A percentile compares a stretch with the other conserved stretches of the same genome.
These are phyloP conservation scores for Umbellularia californica DNA, from an alignment of 164 flowering plant species.

Conservation along the genomic window DNA sequence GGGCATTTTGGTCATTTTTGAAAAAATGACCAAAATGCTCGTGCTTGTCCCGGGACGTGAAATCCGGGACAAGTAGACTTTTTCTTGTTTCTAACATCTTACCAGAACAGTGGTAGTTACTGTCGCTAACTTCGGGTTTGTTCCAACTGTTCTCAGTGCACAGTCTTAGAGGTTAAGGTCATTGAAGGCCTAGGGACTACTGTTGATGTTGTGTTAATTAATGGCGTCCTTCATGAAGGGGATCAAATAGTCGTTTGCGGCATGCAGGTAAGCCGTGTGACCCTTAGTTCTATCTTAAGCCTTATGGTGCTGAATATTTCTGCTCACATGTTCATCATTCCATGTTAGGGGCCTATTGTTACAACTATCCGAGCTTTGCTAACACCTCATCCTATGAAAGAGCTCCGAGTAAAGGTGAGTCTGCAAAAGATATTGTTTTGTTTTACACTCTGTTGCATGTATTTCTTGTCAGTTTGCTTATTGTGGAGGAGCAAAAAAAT, in stretches of 20 bases:
- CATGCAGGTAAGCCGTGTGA: conserved; percentile 58
- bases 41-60: too few species aligned
- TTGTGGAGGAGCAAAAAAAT: not conserved
- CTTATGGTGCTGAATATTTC: not conserved
- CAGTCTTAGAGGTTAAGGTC: conserved; percentile 98
- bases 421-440: not conserved
- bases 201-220: conserved; percentile 93
- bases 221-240: conserved; percentile 95
- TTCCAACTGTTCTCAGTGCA: conserved; percentile 54
- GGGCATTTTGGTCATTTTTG: too few species aligned
- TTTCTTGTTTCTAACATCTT: too few species aligned
- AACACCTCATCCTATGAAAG: conserved; percentile 99
- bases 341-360: conserved; percentile 80
- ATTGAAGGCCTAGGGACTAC: conserved; percentile 97
- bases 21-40: too few species aligned
- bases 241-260: conserved; percentile 99
- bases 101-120: too few species aligned
- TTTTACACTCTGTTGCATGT: not conserved
- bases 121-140: not conserved
- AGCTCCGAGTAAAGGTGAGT: conserved; percentile 86
- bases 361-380: conserved; percentile 83
- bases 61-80: too few species aligned
- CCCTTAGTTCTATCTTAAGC: not conserved
- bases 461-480: not conserved
- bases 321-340: not conserved